Base-by-base conservation (phyloP, 371 early-diverging fungal genomes). In the Mortierella sp. region DNA sequence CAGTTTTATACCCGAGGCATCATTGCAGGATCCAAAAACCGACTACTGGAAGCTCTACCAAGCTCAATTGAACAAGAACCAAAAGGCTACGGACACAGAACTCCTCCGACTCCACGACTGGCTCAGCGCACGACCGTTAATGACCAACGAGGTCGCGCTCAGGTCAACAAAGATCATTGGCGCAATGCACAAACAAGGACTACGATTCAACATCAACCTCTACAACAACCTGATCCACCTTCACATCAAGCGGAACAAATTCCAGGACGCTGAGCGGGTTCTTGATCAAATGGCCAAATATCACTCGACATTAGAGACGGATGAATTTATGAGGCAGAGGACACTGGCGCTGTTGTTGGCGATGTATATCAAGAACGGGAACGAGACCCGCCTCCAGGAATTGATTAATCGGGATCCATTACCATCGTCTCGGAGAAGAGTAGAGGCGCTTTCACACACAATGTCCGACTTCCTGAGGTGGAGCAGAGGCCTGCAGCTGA, bases 21-120 rank as follows among this genome's bases (percentile, higher is more conserved):
- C 77, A 9, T 31, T 68, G 6, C 26, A 47, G 57, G 82, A 85
- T 19, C 75, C 82, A 0, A 45, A 47, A 10, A 70, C 44, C 13
- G 78, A 82, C 44, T 82, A 85, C 54, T 85, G 86, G 86, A 73
- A 73, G 14, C 4, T 82, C 8, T 85, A 85, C 63, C 86, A 85
- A 73, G 78, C 55, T 1, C 72, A 70, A 9, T 75, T 80, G 44
- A 74, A 80, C 68, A 44, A 48, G n/a, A 70, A 77, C 31, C 24
- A 70, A 5, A 21, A n/a, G 7, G 54, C 80, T 28, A 38, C 26
- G 1, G 34, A 75, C 16, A 26, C 28, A 11, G 80, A 79, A 45
- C 82, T 77, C 52, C n/a, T 45, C 31, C 80, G 75, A 19, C 75
- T 85, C 24, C 54, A 71, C 28, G 68, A 70, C 48, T 85, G 86